Base-by-base conservation (phyloP, 495 filamentous ascomycete species). In the Pyrenopolyporus hunteri region DNA sequence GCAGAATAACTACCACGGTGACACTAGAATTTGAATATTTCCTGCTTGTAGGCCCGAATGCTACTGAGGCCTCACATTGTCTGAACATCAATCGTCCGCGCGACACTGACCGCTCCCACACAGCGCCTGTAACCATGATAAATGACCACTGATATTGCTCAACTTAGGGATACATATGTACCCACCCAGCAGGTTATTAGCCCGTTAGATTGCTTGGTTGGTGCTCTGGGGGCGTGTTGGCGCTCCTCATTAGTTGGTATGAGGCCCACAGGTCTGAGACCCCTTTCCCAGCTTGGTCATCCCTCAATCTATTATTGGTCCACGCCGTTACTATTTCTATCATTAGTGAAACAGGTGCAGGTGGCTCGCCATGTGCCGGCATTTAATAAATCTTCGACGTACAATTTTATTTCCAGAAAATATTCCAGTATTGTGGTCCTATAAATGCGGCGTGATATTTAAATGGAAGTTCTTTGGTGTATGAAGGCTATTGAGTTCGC, bases 251-350 rank as follows among this genome's bases (percentile, higher is more conserved):
- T 57, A 46, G 54, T 26, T 16, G 54, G 39, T 14, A 33, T 42
- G 35, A 26, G 10, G 19, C 7, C 23, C 23, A 28, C 6, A 35
- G 22, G 26, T 33, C 48, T 26, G 43, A 49, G 19, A 19, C 37
- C 19, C 37, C 46, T 57, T 63, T 63, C 52, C 52, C 14, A 52
- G 47, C 45, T 57, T 57, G 52, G 46, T 51, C 44, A 47, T 14
- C 16, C 11, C 32, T 20, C 13, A 4, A 45, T 31, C 39, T 49
- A 26, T 63, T 29, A 63, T 63, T 63, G 59, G 59, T 46, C 25
- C 9, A 39, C 17, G 23, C 4, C 39, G 8, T 35, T 25, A 32
- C 2, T 17, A 5, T 33, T 13, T 6, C 23, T 32, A 31, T 14
- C n/a, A 29, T 31, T 26, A 31, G 25, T 26, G 43, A 29, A 29